Conservation (phyloP, 2,329 filamentous ascomycete species). For the Graphilbum sp. region DNA sequence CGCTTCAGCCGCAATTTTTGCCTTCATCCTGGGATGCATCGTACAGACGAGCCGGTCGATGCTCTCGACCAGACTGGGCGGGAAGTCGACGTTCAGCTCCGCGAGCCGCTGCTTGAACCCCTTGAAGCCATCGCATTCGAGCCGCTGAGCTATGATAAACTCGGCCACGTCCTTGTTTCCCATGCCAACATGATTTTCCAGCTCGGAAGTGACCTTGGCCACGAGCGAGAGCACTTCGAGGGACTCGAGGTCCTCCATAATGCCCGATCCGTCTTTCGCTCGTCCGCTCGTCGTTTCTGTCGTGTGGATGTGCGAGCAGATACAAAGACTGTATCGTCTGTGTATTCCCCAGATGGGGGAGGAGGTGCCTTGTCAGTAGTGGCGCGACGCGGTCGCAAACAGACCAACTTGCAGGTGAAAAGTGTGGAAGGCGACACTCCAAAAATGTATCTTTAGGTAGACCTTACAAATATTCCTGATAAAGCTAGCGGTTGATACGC, state of each 20-base stretch:
- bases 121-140: conserved; percentile 50
- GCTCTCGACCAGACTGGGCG: conserved; percentile 81
- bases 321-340: no score
- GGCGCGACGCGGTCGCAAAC: no score
- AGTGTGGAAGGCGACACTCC: no score
- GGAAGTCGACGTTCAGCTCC: conserved; percentile 61
- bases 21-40: conserved; percentile 82
- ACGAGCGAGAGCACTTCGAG: conserved; percentile 90
- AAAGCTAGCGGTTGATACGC: no score
- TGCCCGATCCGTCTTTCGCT: no score
- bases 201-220: conserved; percentile 82
- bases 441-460: no score
- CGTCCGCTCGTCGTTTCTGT: no score
- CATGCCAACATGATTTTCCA: conserved; percentile 85
- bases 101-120: conserved; percentile 64
- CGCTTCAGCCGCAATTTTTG: conserved; percentile 23
- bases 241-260: conserved; percentile 88
- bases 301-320: no score
- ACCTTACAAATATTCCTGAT: no score
- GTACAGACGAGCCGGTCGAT: conserved; percentile 77
- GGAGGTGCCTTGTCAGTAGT: no score
- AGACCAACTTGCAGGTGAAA: no score
- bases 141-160: conserved; percentile 83
- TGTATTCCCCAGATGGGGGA: no score
- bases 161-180: conserved; percentile 91